A percentile compares a stretch with the other conserved stretches of the same genome.
Evolutionary conservation across 106 monocot genomes (phyloP).

Genomic region (Narthecium ossifragum): DNA sequence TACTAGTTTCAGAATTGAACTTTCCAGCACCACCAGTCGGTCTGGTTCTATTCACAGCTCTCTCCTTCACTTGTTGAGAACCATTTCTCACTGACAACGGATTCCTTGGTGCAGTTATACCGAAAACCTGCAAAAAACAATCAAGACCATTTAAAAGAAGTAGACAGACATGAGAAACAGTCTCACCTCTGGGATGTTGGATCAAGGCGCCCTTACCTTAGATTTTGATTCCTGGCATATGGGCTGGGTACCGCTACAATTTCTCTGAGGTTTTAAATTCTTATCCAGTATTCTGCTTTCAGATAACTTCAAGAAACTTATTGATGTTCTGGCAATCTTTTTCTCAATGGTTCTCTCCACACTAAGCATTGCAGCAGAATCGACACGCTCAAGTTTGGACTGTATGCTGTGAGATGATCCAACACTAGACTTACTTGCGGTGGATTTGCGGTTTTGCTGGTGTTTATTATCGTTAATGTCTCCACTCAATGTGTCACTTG

Average conservation of each 20-base stretch:
- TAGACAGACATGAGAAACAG: not conserved
- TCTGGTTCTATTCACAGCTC: not conserved
- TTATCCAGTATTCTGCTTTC: not conserved
- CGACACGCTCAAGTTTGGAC: not conserved
- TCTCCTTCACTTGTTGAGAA: not conserved
- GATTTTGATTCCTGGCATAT: not conserved
- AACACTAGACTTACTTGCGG: conserved; percentile 9
- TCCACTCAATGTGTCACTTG: not conserved
- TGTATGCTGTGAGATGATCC: not conserved
- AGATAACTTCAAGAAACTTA: not conserved
- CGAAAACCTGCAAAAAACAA: not conserved
- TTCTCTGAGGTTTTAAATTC: not conserved
- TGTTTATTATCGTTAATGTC: not conserved
- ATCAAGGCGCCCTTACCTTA: not conserved
- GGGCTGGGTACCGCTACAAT: not conserved
- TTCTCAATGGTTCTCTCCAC: not conserved
- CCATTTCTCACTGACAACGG: not conserved
- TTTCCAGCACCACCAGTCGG: not conserved
- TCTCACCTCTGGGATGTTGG: not conserved
- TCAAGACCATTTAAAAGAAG: not conserved
- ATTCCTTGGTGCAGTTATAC: not conserved
- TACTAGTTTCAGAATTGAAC: not conserved
- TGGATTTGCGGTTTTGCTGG: not conserved
- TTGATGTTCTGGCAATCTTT: not conserved
- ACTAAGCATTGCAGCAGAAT: not conserved